phyloP scores from a whole-genome alignment of 2,329 filamentous ascomycete species.

The Ceratocystiopsis brevicomis region DNA sequence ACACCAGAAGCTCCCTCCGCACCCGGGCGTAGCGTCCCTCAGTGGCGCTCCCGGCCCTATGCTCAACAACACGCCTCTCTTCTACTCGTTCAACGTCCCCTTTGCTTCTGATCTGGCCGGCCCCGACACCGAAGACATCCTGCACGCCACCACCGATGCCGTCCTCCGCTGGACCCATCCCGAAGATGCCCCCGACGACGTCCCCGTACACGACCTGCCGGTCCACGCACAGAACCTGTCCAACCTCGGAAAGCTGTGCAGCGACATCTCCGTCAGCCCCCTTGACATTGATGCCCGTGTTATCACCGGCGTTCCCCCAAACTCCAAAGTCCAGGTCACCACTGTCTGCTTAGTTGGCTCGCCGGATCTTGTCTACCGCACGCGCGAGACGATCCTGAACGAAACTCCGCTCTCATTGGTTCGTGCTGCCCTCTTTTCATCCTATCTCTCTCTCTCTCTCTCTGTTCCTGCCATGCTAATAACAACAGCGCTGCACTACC shows the following conservation, averaged over 20 bases:
- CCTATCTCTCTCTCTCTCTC: not conserved
- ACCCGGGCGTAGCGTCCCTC: too few relatives aligned
- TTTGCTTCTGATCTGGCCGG: conserved; percentile 85
- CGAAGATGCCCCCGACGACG: conserved; percentile 65
- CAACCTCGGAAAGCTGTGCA: conserved; percentile 60
- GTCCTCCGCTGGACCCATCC: conserved; percentile 88
- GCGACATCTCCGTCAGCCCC: conserved; percentile 53
- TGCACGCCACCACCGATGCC: conserved; percentile 77
- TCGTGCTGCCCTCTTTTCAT: not conserved
- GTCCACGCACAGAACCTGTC: conserved; percentile 77
- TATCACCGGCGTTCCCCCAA: conserved; percentile 62
- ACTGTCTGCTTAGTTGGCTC: conserved; percentile 85
- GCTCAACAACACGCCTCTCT: conserved; percentile 62
- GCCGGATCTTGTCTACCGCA: conserved; percentile 73
- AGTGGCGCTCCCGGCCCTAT: conserved; percentile 40
- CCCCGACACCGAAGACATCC: conserved; percentile 82
- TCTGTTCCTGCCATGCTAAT: conserved; percentile 3
- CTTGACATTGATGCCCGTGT: conserved; percentile 69
- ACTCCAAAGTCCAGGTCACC: conserved; percentile 49
- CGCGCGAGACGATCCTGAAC: conserved; percentile 74
- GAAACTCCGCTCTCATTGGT: conserved; percentile 80
- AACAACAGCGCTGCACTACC: conserved; percentile 62
- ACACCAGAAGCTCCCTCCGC: conserved; percentile 30
- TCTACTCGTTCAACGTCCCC: conserved; percentile 93
- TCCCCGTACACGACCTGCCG: conserved; percentile 76